Base-by-base conservation (phyloP, 1,139 yeast species). In the Candida sp. region DNA sequence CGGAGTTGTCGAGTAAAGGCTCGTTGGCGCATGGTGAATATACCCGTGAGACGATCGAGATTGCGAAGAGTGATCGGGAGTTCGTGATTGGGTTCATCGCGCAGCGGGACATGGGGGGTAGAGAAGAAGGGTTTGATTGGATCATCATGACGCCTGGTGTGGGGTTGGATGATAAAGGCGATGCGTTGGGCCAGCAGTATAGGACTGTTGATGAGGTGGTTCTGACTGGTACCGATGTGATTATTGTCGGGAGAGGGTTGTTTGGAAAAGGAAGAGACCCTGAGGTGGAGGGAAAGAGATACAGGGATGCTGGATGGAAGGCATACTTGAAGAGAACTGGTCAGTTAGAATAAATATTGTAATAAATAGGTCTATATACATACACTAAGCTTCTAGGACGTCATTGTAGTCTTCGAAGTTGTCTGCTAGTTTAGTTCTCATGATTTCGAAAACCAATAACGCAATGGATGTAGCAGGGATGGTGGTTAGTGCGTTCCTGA, bases 81-180 rank as follows among this genome's bases (percentile, higher is more conserved):
- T 96, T 94, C 71, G 97, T 91, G 23, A 86, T 94, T 70, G 99
- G 99, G 0, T 96, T 94, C 69, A 94, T 96, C 72, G 98, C 99
- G 0, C 98, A 93, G 67, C 80, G 83, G 62, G 86, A 87, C 55
- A 90, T 92, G 93, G 92, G 90, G 32, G 96, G 94, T 12, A 73
- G 78, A 47, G 88, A 84, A 3, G 93, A 86, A 65, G 94, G 92
- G 0, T 92, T 88, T 62, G 99, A 94, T 70, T 96, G 98, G 97
- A 73, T 96, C 49, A 83, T 92, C 51, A 85, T 96, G 93, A 94
- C 99, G 1, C 99, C 99, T 0, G 99, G 99, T 54, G 99, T 96
- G 43, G 98, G 98, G 2, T 79, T 96, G 53, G 99, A 93, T 66
- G 98, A 93, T 64, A 94, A 43, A 69, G 98, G 98, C n/a, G 99